Conservation (phyloP, 768 basidiomycete species). For the Pilatotrama ljubarskyi region DNA sequence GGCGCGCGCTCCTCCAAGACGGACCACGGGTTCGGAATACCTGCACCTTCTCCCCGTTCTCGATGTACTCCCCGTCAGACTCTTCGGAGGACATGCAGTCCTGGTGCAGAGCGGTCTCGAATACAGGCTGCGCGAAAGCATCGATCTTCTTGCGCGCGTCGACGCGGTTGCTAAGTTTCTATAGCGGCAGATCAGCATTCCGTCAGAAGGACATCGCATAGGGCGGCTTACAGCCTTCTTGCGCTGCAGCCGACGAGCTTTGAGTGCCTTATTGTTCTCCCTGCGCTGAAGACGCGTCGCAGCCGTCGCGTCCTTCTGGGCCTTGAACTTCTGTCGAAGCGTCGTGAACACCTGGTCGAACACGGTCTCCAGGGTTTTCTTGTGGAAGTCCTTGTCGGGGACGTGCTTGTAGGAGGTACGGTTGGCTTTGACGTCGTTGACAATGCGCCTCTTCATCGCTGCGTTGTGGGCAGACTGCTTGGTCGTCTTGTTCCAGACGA, state of each 20-base stretch:
- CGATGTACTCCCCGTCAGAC: constrained; percentile 54
- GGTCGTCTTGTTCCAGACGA: constrained; percentile 78
- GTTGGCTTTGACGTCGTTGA: constrained; percentile 59
- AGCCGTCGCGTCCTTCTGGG: constrained; percentile 50
- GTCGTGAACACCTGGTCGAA: constrained; percentile 77
- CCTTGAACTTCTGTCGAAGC: constrained; percentile 64
- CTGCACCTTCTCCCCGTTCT: constrained; percentile 33
- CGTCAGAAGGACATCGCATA: not conserved
- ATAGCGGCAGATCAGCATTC: constrained; percentile 11
- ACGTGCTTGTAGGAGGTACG: constrained; percentile 62
- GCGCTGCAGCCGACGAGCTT: constrained; percentile 57
- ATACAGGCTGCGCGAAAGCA: constrained; percentile 59
- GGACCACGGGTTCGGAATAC: constrained; percentile 57
- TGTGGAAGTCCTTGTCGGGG: constrained; percentile 62
- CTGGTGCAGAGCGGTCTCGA: constrained; percentile 68
- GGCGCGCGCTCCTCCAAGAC: constrained; percentile 66
- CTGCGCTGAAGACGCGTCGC: constrained; percentile 48
- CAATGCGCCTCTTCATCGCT: constrained; percentile 65
- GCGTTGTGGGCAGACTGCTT: constrained; percentile 75
- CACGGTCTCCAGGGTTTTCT: constrained; percentile 56
- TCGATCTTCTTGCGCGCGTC: constrained; percentile 55
- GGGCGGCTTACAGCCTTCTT: constrained; percentile 57
- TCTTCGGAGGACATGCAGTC: constrained; percentile 86
- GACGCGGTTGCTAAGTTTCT: constrained; percentile 72
- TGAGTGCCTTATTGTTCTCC: constrained; percentile 64